Evolutionary conservation across 768 basidiomycete genomes (phyloP).

Genomic region (Suillus paluster): DNA sequence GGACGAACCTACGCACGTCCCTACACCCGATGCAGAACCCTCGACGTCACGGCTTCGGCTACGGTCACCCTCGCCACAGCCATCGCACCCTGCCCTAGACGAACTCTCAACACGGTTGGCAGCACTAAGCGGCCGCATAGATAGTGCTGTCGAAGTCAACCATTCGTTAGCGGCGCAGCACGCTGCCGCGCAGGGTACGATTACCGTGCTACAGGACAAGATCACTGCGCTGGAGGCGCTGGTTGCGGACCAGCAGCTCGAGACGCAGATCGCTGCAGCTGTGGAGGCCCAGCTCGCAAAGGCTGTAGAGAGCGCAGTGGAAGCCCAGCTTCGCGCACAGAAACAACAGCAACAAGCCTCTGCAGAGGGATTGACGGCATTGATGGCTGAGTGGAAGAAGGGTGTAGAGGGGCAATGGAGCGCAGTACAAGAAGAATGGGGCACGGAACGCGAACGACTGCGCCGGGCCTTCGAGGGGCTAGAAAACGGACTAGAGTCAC

Average conservation of each 20-base stretch:
- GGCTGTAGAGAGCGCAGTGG: conserved; percentile 37
- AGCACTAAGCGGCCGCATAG: conserved; percentile 70
- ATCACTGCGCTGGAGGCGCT: conserved; percentile 69
- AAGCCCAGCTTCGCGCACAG: conserved; percentile 2
- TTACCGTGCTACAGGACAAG: conserved; percentile 68
- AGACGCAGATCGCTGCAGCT: conserved; percentile 40
- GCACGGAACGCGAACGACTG: conserved; percentile 76
- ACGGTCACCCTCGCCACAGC: conserved; percentile 24
- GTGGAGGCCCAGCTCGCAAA: conserved; percentile 38
- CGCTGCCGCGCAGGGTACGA: conserved; percentile 73
- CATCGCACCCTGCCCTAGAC: conserved; percentile 45
- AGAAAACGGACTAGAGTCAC: conserved; percentile 64
- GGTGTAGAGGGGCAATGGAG: conserved; percentile 82
- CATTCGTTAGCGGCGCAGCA: conserved; percentile 79
- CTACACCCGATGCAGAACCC: conserved; percentile 34
- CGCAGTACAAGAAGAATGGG: conserved; percentile 81
- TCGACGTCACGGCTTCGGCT: conserved; percentile 21
- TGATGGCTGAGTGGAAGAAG: conserved; percentile 76
- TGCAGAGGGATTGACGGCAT: conserved; percentile 50
- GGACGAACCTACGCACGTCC: conserved; percentile 29
- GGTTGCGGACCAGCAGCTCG: conserved; percentile 53
- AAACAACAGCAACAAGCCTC: conserved; percentile 2
- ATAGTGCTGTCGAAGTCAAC: conserved; percentile 75
- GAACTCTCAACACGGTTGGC: conserved; percentile 68
- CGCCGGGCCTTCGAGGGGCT: conserved; percentile 78